Base-by-base conservation (phyloP, 2,329 filamentous ascomycete genomes). In the Chaetothyriales sp. region DNA sequence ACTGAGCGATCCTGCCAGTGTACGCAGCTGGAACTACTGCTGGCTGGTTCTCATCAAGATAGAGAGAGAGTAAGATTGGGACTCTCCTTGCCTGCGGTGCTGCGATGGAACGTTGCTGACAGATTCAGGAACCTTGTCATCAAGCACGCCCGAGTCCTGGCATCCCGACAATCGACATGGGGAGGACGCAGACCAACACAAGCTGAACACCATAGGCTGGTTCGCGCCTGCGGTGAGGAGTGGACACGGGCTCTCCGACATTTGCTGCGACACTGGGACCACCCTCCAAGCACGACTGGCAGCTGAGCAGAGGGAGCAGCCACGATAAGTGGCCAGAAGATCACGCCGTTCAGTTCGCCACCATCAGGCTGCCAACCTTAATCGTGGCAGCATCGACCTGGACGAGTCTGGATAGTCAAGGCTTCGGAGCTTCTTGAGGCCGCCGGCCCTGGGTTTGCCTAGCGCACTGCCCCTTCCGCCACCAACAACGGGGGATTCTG, bases 21-120 rank as follows among this genome's bases (percentile, higher is more conserved):
- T 80, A 59, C 75, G 80, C 20, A 86, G 82, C 63, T 88, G 85
- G 83, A 89, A 88, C 63, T 72, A 84, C 59, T 84, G 82, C 44
- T 88, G 84, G 83, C 69, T 88, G 46, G 80, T 84, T 29, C 68
- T 88, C 8, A 69, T 69, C 44, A 86, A 85, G 65, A 80, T 86
- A 48, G 71, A 74, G 19, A 76, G 79, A 51, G 80, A 82, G 77
- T 72, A 49, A 33, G 46, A 33, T 47, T 22, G 8, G 15, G 10
- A 10, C 13, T 37, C 29, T 19, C 43, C 46, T n/a, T 19, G 4
- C 19, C 25, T 13, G 33, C 13, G 18, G 47, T 9, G 47, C 37
- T 25, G 28, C 18, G 8, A 37, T 45, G 13, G 18, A 37, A 18
- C 45, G 58, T 20, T 62, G 25, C 51, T 53, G 20, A 54, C 45